These are phyloP conservation scores for Fusarium citri DNA, from an alignment of 2,329 filamentous ascomycete genomes.

Conservation along the genomic window DNA sequence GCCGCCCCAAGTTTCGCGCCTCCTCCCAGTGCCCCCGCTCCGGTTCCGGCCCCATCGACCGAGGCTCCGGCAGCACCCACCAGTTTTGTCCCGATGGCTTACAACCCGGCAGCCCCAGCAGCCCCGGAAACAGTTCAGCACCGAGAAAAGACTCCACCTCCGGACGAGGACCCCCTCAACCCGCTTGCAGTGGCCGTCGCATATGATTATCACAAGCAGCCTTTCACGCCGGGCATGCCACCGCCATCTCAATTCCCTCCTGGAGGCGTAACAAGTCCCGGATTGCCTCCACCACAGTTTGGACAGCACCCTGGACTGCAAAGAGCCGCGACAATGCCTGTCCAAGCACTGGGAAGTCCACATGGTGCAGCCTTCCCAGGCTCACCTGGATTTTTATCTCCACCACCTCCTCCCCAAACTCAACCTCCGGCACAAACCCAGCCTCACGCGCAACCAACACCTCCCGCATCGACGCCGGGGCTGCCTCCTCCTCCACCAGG, in stretches of 20 bases:
- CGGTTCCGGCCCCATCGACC: slow-evolving; percentile 23
- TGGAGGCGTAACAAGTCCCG: slow-evolving; percentile 56
- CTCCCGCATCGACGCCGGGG: slow-evolving; percentile 52
- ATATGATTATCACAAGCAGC: slow-evolving; percentile 65
- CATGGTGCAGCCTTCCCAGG: slow-evolving; percentile 60
- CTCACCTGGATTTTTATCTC: slow-evolving; percentile 58
- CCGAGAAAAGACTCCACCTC: slow-evolving; percentile 84
- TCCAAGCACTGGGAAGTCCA: slow-evolving; percentile 56
- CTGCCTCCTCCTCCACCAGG: slow-evolving; percentile 60
- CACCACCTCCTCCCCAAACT: slow-evolving; percentile 46
- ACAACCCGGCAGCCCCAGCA: slow-evolving; percentile 82
- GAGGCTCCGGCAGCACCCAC: slow-evolving; percentile 43
- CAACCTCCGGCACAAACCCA: slow-evolving; percentile 49
- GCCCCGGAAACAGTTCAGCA: slow-evolving; percentile 78
- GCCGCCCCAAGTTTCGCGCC: slow-evolving; percentile 38
- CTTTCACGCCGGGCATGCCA: slow-evolving; percentile 65
- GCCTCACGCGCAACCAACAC: slow-evolving; percentile 48
- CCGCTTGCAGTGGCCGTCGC: slow-evolving; percentile 69
- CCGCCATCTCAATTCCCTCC: slow-evolving; percentile 60
- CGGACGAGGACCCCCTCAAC: slow-evolving; percentile 70
- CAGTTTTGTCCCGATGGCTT: slow-evolving; percentile 73
- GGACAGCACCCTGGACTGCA: slow-evolving; percentile 60
- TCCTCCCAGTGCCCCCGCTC: slow-evolving; percentile 39
- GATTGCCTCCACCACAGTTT: slow-evolving; percentile 57
- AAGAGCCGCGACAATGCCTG: slow-evolving; percentile 64